phyloP scores from a whole-genome alignment of 805 yeast species.

The Candida vaughaniae region DNA sequence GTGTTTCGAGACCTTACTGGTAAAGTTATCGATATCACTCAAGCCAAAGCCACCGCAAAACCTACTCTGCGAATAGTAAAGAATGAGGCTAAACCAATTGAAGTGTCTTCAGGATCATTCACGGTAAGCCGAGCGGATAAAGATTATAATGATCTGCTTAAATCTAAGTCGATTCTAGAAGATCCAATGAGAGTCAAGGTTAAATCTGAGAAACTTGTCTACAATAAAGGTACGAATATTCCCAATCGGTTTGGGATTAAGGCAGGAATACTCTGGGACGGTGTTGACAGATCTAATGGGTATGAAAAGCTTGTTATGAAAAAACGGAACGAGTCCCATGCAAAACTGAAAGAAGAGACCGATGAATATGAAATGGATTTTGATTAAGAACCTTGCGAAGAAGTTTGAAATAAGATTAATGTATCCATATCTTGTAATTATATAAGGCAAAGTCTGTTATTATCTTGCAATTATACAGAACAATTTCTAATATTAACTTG shows the following conservation, averaged over 20 bases:
- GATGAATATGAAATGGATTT: conserved; percentile 19
- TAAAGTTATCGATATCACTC: conserved; percentile 43
- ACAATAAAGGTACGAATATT: conserved; percentile 45
- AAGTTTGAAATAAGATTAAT: too few relatives aligned
- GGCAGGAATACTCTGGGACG: conserved; percentile 85
- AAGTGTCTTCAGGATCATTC: conserved; percentile 9
- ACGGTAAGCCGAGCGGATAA: conserved; percentile 11
- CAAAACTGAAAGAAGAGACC: conserved; percentile 28
- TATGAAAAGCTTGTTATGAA: conserved; percentile 67
- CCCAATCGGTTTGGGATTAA: conserved; percentile 71
- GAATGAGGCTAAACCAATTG: not conserved
- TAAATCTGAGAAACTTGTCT: conserved; percentile 1
- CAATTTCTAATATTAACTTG: too few relatives aligned
- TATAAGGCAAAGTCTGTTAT: too few relatives aligned
- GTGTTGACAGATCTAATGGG: conserved; percentile 85
- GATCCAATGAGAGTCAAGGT: conserved; percentile 10
- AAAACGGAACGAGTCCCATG: conserved; percentile 24
- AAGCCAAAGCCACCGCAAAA: conserved; percentile 6
- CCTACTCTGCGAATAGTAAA: not conserved
- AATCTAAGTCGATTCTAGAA: conserved; percentile 8
- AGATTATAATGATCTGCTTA: conserved; percentile 13
- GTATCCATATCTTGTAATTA: not conserved
- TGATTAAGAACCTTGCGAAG: too few relatives aligned
- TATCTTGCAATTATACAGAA: too few relatives aligned
- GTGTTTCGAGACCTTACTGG: conserved; percentile 66